A percentile compares a stretch with the other conserved stretches of the same genome.
These are phyloP conservation scores for Borovskyia barvae DNA, from an alignment of 208 protist species.

Conservation along the genomic window DNA sequence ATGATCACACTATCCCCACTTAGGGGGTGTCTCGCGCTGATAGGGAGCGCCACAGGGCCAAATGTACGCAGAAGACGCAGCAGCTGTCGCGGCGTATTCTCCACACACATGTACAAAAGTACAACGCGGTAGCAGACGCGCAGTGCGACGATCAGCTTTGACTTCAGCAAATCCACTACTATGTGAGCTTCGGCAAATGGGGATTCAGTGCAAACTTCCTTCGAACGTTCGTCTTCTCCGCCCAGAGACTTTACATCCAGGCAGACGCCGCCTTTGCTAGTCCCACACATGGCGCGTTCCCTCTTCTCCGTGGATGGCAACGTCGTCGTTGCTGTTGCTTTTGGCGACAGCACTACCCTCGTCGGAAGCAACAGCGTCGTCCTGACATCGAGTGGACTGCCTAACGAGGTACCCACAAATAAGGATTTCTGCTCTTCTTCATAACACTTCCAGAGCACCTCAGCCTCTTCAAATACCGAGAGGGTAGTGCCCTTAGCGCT, in stretches of 20 bases:
- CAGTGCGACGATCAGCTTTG: conserved; percentile 10
- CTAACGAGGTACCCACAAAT: not conserved
- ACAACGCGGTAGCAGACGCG: conserved; percentile 28
- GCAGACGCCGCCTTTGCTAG: too few species aligned
- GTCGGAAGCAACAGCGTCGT: not conserved
- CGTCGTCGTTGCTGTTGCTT: too few species aligned
- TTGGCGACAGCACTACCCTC: not conserved
- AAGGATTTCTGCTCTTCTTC: not conserved
- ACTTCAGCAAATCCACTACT: too few species aligned
- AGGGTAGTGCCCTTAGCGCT: not conserved
- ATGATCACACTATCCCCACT: conserved; percentile 24
- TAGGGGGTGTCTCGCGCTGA: conserved; percentile 17
- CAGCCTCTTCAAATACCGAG: conserved; percentile 6
- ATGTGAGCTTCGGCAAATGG: too few species aligned
- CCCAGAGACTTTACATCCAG: too few species aligned
- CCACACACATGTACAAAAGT: conserved; percentile 19
- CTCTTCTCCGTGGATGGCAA: too few species aligned
- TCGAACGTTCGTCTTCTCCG: too few species aligned
- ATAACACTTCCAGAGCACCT: not conserved
- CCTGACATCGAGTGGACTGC: not conserved
- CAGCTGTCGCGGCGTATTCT: conserved; percentile 25
- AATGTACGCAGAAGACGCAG: conserved; percentile 21
- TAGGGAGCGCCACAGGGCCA: conserved; percentile 4
- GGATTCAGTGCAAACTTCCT: too few species aligned
- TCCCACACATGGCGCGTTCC: too few species aligned